Evolutionary conservation across 805 yeast species (phyloP).

Genomic region (Yarrowia deformans): DNA sequence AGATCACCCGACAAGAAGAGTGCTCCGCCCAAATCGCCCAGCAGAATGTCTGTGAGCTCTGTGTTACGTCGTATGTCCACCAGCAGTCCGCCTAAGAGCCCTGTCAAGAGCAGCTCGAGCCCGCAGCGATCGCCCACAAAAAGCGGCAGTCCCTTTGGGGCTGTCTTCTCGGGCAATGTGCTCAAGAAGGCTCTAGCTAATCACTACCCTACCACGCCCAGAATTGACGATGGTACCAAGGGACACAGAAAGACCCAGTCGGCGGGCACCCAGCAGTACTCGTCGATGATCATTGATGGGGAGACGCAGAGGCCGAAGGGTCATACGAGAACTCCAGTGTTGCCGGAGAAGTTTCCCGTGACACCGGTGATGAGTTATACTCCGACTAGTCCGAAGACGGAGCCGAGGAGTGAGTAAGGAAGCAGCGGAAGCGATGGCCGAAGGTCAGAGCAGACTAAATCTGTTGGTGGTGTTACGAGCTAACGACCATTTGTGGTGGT

Average conservation of each 20-base stretch:
- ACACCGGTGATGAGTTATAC: neutral
- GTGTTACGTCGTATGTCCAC: constrained; percentile 9
- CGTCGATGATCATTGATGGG: constrained; percentile 14
- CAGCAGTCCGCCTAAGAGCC: constrained; percentile 16
- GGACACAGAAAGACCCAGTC: constrained; percentile 7
- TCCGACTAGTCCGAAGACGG: constrained; percentile 1
- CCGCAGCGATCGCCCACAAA: neutral
- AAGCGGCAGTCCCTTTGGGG: neutral
- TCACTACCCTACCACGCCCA: neutral
- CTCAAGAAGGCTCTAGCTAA: constrained; percentile 2
- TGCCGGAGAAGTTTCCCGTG: neutral
- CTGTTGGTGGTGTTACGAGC: too few relatives aligned
- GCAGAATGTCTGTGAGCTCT: neutral
- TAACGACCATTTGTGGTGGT: neutral
- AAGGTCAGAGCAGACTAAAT: neutral
- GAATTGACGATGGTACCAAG: neutral
- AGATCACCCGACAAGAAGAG: constrained; percentile 22
- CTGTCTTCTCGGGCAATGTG: neutral
- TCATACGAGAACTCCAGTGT: neutral
- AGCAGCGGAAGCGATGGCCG: neutral
- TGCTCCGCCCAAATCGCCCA: neutral
- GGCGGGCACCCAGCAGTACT: neutral
- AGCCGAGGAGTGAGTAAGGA: constrained; percentile 11
- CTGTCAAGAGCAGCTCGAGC: neutral
- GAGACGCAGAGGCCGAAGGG: neutral